Conservation (phyloP, 768 basidiomycete genomes). For the Russula olivacea region DNA sequence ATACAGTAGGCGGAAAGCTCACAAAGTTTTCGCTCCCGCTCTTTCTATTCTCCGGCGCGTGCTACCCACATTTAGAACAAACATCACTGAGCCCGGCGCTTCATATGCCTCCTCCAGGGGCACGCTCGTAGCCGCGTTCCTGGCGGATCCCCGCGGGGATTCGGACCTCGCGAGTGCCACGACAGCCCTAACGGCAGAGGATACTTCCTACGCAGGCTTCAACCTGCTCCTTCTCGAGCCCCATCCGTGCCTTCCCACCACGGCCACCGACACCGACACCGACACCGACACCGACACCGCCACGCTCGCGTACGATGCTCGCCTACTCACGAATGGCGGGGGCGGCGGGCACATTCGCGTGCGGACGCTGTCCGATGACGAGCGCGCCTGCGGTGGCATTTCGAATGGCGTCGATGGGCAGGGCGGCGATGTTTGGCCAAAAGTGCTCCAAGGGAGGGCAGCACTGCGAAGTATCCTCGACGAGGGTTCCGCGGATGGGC, state of each 20-base stretch:
- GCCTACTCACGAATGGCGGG: conserved; percentile 64
- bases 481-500: not conserved
- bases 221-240: conserved; percentile 67
- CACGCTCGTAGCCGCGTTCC: conserved; percentile 58
- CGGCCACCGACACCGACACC: not conserved
- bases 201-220: conserved; percentile 68
- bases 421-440: conserved; percentile 64
- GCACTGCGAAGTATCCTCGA: conserved; percentile 43
- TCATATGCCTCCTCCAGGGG: conserved; percentile 59
- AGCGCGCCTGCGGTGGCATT: conserved; percentile 51
- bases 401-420: conserved; percentile 72
- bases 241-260: not conserved
- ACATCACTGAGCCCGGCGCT: conserved; percentile 66
- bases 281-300: not conserved
- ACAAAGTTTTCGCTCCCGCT: conserved; percentile 9
- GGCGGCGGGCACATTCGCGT: conserved; percentile 53
- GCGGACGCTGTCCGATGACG: conserved; percentile 46
- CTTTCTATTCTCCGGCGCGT: not conserved
- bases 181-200: conserved; percentile 41
- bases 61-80: conserved; percentile 51
- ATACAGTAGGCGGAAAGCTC: not conserved
- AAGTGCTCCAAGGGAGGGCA: conserved; percentile 54
- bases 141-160: conserved; percentile 40
- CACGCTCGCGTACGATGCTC: conserved; percentile 44
- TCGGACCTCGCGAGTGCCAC: conserved; percentile 43